Evolutionary conservation across 108 stramenopile species (phyloP).

Genomic region (Cyclotella atomus): DNA sequence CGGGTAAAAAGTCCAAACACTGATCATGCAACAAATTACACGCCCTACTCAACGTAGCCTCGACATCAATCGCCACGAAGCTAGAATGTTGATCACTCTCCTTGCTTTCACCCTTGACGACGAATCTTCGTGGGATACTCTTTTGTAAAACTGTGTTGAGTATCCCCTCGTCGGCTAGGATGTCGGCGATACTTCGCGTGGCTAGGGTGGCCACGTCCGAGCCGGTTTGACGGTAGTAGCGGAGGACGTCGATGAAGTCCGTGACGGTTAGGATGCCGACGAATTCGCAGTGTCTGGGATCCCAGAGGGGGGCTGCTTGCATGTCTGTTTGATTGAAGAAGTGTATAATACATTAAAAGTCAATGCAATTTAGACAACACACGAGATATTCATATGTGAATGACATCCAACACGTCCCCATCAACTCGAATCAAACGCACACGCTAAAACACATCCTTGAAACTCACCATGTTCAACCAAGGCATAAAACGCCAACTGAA

Average conservation of each 20-base stretch:
- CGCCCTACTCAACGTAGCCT: conserved; percentile 79
- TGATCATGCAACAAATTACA: conserved; percentile 66
- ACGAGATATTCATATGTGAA: background rate
- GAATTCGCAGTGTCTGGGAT: conserved; percentile 83
- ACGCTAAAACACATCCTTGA: background rate
- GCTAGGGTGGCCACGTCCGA: conserved; percentile 72
- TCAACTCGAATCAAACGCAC: background rate
- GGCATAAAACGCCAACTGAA: conserved; percentile 98
- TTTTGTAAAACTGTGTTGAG: conserved; percentile 41
- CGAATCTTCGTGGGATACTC: conserved; percentile 35
- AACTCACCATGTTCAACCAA: conserved; percentile 94
- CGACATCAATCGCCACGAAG: conserved; percentile 70
- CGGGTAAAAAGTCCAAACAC: conserved; percentile 81
- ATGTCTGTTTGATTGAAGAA: background rate
- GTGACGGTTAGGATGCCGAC: conserved; percentile 94
- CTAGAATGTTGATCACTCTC: conserved; percentile 44
- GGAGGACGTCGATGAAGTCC: conserved; percentile 95
- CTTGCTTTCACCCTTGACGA: conserved; percentile 10
- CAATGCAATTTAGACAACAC: background rate
- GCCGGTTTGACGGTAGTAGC: conserved; percentile 73
- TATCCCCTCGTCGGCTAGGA: conserved; percentile 65
- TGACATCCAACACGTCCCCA: background rate
- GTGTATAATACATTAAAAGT: conserved; percentile 17
- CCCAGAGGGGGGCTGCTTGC: conserved; percentile 97
- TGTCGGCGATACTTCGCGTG: conserved; percentile 81